Evolutionary conservation across 768 basidiomycete species (phyloP).

Genomic region (Lactarius hengduanensis): DNA sequence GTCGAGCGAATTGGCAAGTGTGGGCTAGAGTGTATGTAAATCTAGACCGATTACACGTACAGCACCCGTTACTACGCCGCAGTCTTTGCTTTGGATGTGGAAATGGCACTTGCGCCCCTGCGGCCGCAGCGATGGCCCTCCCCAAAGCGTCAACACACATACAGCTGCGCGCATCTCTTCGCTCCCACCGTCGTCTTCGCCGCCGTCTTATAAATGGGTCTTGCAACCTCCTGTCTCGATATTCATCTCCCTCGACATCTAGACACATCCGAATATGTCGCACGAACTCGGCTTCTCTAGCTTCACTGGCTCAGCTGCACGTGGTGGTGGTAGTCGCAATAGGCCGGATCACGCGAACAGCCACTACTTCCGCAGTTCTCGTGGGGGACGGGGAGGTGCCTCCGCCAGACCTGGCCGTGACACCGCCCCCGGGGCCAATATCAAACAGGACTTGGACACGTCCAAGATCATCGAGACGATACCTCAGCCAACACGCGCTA

Average conservation of each 20-base stretch:
- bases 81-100: not conserved
- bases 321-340: not conserved
- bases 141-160: not conserved
- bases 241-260: not conserved
- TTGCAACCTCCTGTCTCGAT: not conserved
- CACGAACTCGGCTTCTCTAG: not conserved
- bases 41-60: not conserved
- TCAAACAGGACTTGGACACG: conserved; percentile 19
- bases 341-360: conserved; percentile 10
- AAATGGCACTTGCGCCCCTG: conserved; percentile 10
- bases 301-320: not conserved
- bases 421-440: conserved; percentile 1
- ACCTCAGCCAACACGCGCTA: not conserved
- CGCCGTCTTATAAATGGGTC: conserved; percentile 14
- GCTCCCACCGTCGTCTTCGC: not conserved
- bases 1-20: too few relatives aligned
- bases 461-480: conserved; percentile 18
- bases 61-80: not conserved
- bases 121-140: conserved; percentile 10
- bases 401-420: not conserved
- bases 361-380: conserved; percentile 4
- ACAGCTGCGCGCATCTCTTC: conserved; percentile 7
- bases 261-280: not conserved
- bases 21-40: too few relatives aligned
- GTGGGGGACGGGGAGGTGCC: not conserved